These are phyloP conservation scores for Salvia sclarea DNA, from an alignment of 305 asterid species.

Conservation along the genomic window DNA sequence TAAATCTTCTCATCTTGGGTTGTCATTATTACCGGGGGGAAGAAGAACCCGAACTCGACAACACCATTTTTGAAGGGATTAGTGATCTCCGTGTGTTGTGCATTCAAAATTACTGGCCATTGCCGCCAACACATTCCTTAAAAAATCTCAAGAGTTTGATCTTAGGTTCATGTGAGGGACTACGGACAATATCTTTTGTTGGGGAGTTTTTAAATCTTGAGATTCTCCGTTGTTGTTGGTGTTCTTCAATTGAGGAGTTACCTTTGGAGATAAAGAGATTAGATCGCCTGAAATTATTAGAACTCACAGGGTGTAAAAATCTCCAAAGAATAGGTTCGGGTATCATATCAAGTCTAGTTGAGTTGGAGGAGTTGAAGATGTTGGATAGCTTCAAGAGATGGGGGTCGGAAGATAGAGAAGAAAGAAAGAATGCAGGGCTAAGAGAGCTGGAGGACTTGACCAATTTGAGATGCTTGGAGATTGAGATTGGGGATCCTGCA, in stretches of 20 bases:
- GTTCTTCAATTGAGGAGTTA: not conserved
- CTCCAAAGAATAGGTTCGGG: not conserved
- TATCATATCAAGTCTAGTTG: constrained; percentile 12
- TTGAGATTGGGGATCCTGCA: constrained; percentile 2
- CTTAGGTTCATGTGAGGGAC: not conserved
- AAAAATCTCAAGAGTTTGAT: constrained; percentile 25
- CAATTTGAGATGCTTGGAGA: constrained; percentile 24
- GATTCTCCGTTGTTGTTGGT: constrained; percentile 23
- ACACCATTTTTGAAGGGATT: constrained; percentile 24
- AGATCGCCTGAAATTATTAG: constrained; percentile 3
- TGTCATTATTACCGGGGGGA: too few species aligned
- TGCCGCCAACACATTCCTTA: constrained; percentile 15
- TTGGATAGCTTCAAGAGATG: not conserved
- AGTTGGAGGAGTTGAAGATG: constrained; percentile 27
- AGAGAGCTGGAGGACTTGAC: constrained; percentile 10
- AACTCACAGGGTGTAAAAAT: not conserved
- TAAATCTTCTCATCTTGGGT: constrained; percentile 22
- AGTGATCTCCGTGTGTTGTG: constrained; percentile 35
- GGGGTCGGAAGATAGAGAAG: not conserved
- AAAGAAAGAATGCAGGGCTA: not conserved
- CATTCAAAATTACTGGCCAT: not conserved
- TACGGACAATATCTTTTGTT: constrained; percentile 25
- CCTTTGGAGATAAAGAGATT: not conserved
- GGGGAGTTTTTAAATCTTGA: constrained; percentile 30
- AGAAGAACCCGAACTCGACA: too few species aligned